Evolutionary conservation across 805 yeast genomes (phyloP).

Genomic region (Teunomyces gatunensis): DNA sequence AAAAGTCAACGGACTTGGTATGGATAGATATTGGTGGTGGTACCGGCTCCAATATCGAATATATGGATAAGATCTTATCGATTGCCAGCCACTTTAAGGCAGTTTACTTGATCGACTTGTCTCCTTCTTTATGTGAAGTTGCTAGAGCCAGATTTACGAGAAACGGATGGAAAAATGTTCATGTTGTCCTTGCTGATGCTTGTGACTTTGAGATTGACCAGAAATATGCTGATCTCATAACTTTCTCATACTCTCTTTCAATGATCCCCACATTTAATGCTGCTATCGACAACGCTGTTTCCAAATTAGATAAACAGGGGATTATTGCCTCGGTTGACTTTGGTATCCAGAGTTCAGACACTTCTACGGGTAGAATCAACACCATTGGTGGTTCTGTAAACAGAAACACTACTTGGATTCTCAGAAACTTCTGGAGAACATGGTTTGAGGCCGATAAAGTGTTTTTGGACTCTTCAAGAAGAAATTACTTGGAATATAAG

Average conservation of each 20-base stretch:
- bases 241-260: constrained; percentile 77
- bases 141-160: constrained; percentile 57
- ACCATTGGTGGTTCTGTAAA: constrained; percentile 72
- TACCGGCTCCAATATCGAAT: constrained; percentile 78
- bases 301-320: constrained; percentile 54
- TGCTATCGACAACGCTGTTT: constrained; percentile 65
- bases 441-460: constrained; percentile 89
- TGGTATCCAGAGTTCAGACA: constrained; percentile 69
- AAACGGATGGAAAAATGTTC: constrained; percentile 52
- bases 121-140: constrained; percentile 72
- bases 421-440: constrained; percentile 78
- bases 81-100: constrained; percentile 53
- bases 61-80: constrained; percentile 58
- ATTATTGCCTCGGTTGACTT: constrained; percentile 73
- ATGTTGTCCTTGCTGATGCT: constrained; percentile 72
- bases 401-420: constrained; percentile 74
- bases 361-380: constrained; percentile 64
- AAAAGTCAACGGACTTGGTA: constrained; percentile 44
- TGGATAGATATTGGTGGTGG: constrained; percentile 89
- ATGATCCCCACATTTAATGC: constrained; percentile 85
- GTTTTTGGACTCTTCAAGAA: constrained; percentile 72
- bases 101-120: constrained; percentile 69
- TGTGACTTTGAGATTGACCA: constrained; percentile 56
- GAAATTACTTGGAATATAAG: constrained; percentile 78
- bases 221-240: constrained; percentile 62